Evolutionary conservation across 192 early-diverging fungal species (phyloP).

Genomic region (Linnemannia zychae): DNA sequence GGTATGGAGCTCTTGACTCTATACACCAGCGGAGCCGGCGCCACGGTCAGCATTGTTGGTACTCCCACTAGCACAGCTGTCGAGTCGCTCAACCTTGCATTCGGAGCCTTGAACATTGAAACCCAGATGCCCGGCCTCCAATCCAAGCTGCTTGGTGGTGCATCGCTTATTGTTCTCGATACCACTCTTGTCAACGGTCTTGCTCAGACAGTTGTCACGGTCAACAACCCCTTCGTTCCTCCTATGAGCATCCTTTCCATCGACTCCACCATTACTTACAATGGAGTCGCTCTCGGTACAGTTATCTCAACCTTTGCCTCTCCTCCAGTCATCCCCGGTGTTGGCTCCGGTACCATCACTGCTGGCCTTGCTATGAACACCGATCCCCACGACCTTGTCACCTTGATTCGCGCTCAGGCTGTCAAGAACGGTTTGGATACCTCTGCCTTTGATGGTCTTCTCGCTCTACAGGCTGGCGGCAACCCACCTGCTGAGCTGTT

Average conservation of each 20-base stretch:
- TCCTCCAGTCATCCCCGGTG: slow-evolving; percentile 47
- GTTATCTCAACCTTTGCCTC: slow-evolving; percentile 54
- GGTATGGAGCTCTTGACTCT: slow-evolving; percentile 61
- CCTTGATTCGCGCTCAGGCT: slow-evolving; percentile 55
- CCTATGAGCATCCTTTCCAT: slow-evolving; percentile 57
- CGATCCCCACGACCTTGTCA: slow-evolving; percentile 55
- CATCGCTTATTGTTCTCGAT: slow-evolving; percentile 44
- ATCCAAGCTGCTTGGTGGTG: slow-evolving; percentile 45
- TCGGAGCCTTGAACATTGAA: slow-evolving; percentile 46
- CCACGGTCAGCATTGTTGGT: slow-evolving; percentile 54
- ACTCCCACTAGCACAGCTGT: slow-evolving; percentile 55
- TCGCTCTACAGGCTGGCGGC: slow-evolving; percentile 37
- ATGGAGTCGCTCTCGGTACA: slow-evolving; percentile 54
- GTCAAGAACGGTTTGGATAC: slow-evolving; percentile 42
- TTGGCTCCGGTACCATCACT: slow-evolving; percentile 41
- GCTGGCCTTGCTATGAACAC: slow-evolving; percentile 58
- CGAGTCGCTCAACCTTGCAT: slow-evolving; percentile 57
- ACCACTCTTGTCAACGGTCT: slow-evolving; percentile 44
- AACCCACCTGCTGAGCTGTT: slow-evolving; percentile 46
- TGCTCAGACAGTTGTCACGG: slow-evolving; percentile 54
- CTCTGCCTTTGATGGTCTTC: slow-evolving; percentile 56
- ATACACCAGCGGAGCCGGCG: slow-evolving; percentile 59
- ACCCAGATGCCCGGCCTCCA: slow-evolving; percentile 59
- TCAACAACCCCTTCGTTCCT: slow-evolving; percentile 64
- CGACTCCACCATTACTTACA: slow-evolving; percentile 42